Percentiles rank a stretch among this genome's conserved stretches.
These are phyloP conservation scores for Trichophyton equinum DNA, from an alignment of 2,329 filamentous ascomycete species.

Conservation along the genomic window DNA sequence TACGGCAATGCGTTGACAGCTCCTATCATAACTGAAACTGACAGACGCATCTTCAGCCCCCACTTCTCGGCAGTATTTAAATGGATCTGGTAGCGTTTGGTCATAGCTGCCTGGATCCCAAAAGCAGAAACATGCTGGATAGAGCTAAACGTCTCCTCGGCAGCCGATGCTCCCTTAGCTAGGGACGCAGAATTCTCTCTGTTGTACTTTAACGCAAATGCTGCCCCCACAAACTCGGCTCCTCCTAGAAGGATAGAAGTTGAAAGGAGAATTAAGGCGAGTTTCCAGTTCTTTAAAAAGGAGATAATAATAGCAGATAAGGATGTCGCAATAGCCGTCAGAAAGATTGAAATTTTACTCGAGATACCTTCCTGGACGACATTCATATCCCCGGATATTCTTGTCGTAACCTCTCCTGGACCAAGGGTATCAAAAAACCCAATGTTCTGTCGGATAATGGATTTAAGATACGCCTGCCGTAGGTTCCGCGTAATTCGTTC, in stretches of 20 bases:
- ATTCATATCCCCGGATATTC: slow-evolving; percentile 37
- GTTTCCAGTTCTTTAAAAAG: slow-evolving; percentile 36
- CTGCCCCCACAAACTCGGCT: slow-evolving; percentile 34
- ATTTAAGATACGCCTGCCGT: slow-evolving; percentile 44
- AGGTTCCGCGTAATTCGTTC: slow-evolving; percentile 47
- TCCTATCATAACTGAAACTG: slow-evolving; percentile 44
- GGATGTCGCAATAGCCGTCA: slow-evolving; percentile 36
- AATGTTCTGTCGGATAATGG: slow-evolving; percentile 43
- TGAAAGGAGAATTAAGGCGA: slow-evolving; percentile 36
- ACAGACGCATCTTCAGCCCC: slow-evolving; percentile 44
- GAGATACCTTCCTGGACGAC: slow-evolving; percentile 37
- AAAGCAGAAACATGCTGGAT: slow-evolving; percentile 49
- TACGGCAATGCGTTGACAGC: slow-evolving; percentile 53
- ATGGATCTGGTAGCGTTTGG: slow-evolving; percentile 42
- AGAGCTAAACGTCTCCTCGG: slow-evolving; percentile 46
- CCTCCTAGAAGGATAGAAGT: slow-evolving; percentile 36
- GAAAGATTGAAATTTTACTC: slow-evolving; percentile 39
- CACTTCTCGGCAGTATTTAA: slow-evolving; percentile 38
- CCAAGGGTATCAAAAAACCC: slow-evolving; percentile 37
- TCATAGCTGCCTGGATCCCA: slow-evolving; percentile 43
- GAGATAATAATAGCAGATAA: slow-evolving; percentile 38
- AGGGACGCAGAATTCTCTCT: slow-evolving; percentile 38
- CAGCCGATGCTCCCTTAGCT: slow-evolving; percentile 45
- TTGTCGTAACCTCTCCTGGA: slow-evolving; percentile 36
- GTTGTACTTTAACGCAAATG: slow-evolving; percentile 35